Percentiles rank a stretch among this genome's conserved stretches.
These are phyloP conservation scores for Stevia rebaudiana DNA, from an alignment of 140 eudicot species.

Conservation along the genomic window DNA sequence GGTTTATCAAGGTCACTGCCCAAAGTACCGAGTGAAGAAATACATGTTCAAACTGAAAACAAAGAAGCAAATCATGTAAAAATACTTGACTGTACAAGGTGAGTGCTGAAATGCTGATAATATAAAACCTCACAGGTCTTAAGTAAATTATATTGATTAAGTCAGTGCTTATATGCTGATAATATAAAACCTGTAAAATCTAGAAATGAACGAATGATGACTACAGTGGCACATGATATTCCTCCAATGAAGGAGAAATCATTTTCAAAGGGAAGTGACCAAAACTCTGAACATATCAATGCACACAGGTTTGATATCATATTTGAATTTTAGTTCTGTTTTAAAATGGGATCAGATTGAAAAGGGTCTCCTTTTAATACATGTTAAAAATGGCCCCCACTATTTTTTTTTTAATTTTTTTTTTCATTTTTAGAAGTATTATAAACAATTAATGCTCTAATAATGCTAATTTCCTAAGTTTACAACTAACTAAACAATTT, in stretches of 20 bases:
- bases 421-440: neutral
- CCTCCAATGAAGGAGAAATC: slow-evolving; percentile 23
- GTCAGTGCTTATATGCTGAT: slow-evolving; percentile 20
- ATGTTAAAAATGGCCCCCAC: neutral
- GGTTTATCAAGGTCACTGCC: slow-evolving; percentile 36
- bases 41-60: slow-evolving; percentile 29
- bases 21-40: slow-evolving; percentile 22
- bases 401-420: neutral
- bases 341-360: neutral
- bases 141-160: neutral
- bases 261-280: slow-evolving; percentile 31
- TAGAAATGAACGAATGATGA: slow-evolving; percentile 24
- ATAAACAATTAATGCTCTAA: neutral
- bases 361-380: neutral
- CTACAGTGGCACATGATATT: slow-evolving; percentile 25
- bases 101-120: slow-evolving; percentile 23
- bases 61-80: slow-evolving; percentile 27
- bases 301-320: slow-evolving; percentile 32
- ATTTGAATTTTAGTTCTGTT: neutral
- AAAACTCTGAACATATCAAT: slow-evolving; percentile 20
- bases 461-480: neutral
- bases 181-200: slow-evolving; percentile 21
- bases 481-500: neutral
- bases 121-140: neutral
- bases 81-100: slow-evolving; percentile 36